Evolutionary conservation across 441 rosid species (phyloP).

Genomic region (Erysimum pusillum): DNA sequence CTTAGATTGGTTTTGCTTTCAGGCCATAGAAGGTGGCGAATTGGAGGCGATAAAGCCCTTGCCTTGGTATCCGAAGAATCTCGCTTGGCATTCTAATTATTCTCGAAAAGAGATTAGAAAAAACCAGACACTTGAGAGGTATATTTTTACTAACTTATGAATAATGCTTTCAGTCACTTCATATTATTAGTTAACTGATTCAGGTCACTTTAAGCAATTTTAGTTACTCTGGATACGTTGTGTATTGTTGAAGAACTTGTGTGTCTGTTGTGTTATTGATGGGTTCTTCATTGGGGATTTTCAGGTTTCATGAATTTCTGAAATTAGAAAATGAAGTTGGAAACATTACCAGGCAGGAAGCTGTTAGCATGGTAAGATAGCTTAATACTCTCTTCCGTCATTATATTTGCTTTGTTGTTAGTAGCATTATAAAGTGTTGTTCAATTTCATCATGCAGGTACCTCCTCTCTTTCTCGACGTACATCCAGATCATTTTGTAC

Average conservation of each 20-base stretch:
- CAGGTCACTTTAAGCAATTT: background rate
- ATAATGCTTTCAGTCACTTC: background rate
- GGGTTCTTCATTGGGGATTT: constrained; percentile 25
- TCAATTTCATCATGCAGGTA: constrained; percentile 59
- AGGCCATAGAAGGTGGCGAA: constrained; percentile 79
- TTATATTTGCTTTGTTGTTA: background rate
- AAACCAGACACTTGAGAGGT: constrained; percentile 40
- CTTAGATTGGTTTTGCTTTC: background rate
- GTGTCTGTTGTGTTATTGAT: constrained; percentile 16
- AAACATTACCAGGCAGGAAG: constrained; percentile 96
- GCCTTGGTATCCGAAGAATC: constrained; percentile 92
- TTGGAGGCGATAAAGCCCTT: constrained; percentile 82
- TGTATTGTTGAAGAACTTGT: background rate
- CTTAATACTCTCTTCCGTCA: constrained; percentile 18
- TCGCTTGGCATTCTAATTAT: constrained; percentile 94
- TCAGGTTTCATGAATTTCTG: constrained; percentile 95
- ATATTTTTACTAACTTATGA: constrained; percentile 12
- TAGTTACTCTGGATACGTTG: constrained; percentile 2
- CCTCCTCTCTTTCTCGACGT: constrained; percentile 98
- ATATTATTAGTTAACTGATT: background rate
- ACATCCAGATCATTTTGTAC: constrained; percentile 77
- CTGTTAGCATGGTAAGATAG: constrained; percentile 93
- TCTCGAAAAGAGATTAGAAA: constrained; percentile 92
- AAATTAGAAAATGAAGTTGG: constrained; percentile 98
- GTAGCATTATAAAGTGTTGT: background rate